Evolutionary conservation across 2,329 filamentous ascomycete species (phyloP), one percentile per base, ranked within the genome.

Genomic region (Teratosphaeria nubilosa): DNA sequence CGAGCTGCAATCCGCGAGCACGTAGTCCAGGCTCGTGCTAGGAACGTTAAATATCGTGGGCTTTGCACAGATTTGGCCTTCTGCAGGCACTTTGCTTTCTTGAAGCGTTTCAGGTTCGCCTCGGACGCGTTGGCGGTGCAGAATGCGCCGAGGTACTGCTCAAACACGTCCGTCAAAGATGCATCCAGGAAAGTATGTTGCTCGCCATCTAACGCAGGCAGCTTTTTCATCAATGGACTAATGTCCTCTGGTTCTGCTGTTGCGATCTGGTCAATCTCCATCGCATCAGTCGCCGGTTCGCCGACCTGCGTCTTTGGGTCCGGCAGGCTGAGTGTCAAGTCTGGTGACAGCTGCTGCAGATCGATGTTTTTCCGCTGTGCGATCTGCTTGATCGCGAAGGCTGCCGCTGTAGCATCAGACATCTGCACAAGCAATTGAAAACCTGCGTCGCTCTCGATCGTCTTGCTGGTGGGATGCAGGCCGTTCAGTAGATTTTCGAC

Each of bases 11-110:
- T 54, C 13, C 11, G 31, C 34, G 51, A 24, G 31, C 32, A 30
- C 16, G 53, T 56, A 31, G 57, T 51, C 65, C 63, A 4, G 68
- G 53, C 22, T 24, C 57, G 51, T 22, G 54, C 58, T 14, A 59
- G 30, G 16, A 54, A 53, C 25, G 60, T 53, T 10, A 58, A 50
- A 14, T 60, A 53, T 34, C 32, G 27, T 51, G 58, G 34, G 52
- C 14, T n/a, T 45, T 53, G 30, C 34, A 32, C 10, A 56, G 16
- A 13, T 56, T 54, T 24, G 45, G 11, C 13, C 31, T 57, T 32
- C n/a, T 58, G 56, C 30, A 58, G 34, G 50, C 10, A 51, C 31
- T 58, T 54, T 22, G 54, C 50, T 16, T 30, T 24, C 22, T 62
- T 54, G 30, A 63, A 57, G 24, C 58, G 58, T 13, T 50, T 31